Conservation (phyloP, 73 alveolate species). For the Effrenium voratum region DNA sequence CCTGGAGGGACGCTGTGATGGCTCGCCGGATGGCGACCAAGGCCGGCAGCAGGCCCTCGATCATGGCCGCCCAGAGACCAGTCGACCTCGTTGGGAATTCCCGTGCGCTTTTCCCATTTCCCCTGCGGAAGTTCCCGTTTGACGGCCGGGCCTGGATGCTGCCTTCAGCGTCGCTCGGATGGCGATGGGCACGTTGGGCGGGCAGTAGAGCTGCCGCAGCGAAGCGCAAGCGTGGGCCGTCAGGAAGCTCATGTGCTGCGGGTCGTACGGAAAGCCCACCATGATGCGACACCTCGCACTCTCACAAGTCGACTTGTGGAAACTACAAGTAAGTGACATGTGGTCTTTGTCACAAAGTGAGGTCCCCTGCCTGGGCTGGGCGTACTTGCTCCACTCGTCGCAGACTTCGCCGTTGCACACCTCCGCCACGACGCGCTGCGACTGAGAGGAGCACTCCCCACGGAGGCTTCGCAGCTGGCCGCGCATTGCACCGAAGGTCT, state of each 20-base stretch:
- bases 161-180: conserved; percentile 23
- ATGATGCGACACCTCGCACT: too few relatives aligned
- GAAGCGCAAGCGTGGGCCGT: conserved; percentile 18
- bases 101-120: too few relatives aligned
- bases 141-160: too few relatives aligned
- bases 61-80: conserved; percentile 19
- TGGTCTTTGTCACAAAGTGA: too few relatives aligned
- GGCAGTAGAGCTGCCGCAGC: conserved; percentile 5
- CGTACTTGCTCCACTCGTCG: not conserved
- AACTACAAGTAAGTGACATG: too few relatives aligned
- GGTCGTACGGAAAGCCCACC: conserved; percentile 3
- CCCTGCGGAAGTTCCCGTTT: too few relatives aligned
- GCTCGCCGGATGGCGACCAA: not conserved
- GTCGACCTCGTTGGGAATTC: too few relatives aligned
- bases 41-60: not conserved
- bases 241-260: conserved; percentile 35
- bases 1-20: not conserved
- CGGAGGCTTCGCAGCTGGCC: not conserved
- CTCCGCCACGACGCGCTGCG: not conserved
- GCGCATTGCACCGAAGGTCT: not conserved
- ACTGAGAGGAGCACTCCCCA: not conserved
- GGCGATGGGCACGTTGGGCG: conserved; percentile 12
- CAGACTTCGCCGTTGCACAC: conserved; percentile 5
- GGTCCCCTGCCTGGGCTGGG: too few relatives aligned
- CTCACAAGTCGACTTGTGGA: too few relatives aligned